These are phyloP conservation scores for Cladosporium sp. DNA, from an alignment of 2,329 filamentous ascomycete species.

Conservation along the genomic window DNA sequence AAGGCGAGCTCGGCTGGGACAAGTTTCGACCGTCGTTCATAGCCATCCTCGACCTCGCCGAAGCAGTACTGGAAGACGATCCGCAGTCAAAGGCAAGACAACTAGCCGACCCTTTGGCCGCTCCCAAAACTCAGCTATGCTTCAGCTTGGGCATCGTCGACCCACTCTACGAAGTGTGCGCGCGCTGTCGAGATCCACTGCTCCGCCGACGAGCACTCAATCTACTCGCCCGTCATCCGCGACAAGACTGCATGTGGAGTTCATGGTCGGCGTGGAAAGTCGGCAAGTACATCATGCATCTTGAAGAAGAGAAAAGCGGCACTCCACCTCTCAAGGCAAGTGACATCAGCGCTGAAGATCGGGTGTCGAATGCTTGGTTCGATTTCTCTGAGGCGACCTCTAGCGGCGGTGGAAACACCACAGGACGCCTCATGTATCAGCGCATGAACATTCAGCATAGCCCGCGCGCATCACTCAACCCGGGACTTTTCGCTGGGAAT, in stretches of 20 bases:
- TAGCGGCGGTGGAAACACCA: neutral
- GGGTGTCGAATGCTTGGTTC: conserved; percentile 19
- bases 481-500: neutral
- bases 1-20: conserved; percentile 22
- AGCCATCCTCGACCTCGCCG: conserved; percentile 23
- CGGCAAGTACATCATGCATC: conserved; percentile 21
- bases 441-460: neutral
- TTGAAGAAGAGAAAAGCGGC: conserved; percentile 19
- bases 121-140: conserved; percentile 15
- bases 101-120: conserved; percentile 9
- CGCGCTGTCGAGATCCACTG: conserved; percentile 21
- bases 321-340: conserved; percentile 10
- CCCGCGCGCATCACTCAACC: conserved; percentile 7
- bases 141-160: conserved; percentile 22
- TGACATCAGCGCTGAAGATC: conserved; percentile 15
- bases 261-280: conserved; percentile 25
- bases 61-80: conserved; percentile 16
- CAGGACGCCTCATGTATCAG: conserved; percentile 8
- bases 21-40: conserved; percentile 19
- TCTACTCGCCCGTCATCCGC: conserved; percentile 21
- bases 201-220: conserved; percentile 20
- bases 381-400: conserved; percentile 18
- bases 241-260: conserved; percentile 23
- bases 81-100: neutral
- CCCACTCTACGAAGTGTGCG: conserved; percentile 23